Conservation (phyloP, 306 rosid species). For the Mimosa pudica region DNA sequence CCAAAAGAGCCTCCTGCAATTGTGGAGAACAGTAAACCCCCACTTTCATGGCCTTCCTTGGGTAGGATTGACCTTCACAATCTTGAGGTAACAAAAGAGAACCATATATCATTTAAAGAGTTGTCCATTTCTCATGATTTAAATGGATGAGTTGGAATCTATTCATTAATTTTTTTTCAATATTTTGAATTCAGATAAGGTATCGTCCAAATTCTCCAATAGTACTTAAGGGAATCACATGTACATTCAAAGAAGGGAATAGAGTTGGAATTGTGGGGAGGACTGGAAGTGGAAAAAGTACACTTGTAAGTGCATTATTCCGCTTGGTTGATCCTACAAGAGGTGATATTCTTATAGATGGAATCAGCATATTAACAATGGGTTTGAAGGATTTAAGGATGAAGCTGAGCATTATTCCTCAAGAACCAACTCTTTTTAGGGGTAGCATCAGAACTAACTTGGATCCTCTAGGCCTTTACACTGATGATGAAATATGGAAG, state of each 20-base stretch:
- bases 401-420: conserved; percentile 78
- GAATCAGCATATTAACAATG: conserved; percentile 57
- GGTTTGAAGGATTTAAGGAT: conserved; percentile 67
- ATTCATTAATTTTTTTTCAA: neutral
- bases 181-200: conserved; percentile 44
- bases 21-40: conserved; percentile 57
- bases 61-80: conserved; percentile 64
- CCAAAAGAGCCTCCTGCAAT: conserved; percentile 59
- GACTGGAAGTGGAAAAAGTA: conserved; percentile 75
- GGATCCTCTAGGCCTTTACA: conserved; percentile 73
- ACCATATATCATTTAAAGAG: neutral
- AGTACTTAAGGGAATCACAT: conserved; percentile 64
- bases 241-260: conserved; percentile 62
- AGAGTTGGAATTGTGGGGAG: conserved; percentile 76
- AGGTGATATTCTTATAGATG: conserved; percentile 57
- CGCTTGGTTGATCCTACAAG: conserved; percentile 66
- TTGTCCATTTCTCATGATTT: neutral
- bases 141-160: neutral
- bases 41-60: conserved; percentile 63
- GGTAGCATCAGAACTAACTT: conserved; percentile 69
- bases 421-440: conserved; percentile 76
- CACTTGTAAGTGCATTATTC: conserved; percentile 71
- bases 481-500: conserved; percentile 73
- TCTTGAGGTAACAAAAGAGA: conserved; percentile 45
- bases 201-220: conserved; percentile 62